Evolutionary conservation across 371 early-diverging fungal species (phyloP).

Genomic region (Actinomucor elegans): DNA sequence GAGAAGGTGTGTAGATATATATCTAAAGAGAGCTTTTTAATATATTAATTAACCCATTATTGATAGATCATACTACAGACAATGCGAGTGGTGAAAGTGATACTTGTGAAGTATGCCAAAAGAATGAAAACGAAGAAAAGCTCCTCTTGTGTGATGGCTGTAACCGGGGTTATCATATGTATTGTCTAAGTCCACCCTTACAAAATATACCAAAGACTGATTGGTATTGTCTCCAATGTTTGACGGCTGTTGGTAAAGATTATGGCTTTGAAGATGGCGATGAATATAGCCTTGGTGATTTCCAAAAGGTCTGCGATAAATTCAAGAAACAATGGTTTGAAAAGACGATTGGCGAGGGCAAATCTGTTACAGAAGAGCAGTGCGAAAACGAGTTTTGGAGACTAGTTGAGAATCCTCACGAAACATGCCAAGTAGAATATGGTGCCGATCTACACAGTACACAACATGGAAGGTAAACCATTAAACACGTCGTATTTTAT

Average conservation of each 20-base stretch:
- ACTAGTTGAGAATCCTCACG: slow-evolving; percentile 82
- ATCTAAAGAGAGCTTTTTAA: neutral
- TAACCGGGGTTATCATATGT: slow-evolving; percentile 78
- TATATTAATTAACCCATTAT: neutral
- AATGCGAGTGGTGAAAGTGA: slow-evolving; percentile 23
- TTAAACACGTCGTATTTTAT: neutral
- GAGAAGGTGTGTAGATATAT: slow-evolving; percentile 5
- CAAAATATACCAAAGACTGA: slow-evolving; percentile 65
- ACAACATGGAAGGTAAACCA: slow-evolving; percentile 78
- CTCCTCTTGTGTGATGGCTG: slow-evolving; percentile 90
- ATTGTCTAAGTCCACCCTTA: slow-evolving; percentile 79
- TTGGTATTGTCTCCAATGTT: slow-evolving; percentile 89
- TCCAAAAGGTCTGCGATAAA: slow-evolving; percentile 74
- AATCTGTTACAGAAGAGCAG: slow-evolving; percentile 71
- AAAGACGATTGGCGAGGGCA: slow-evolving; percentile 13
- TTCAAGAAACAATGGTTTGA: slow-evolving; percentile 84
- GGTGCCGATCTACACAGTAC: slow-evolving; percentile 94
- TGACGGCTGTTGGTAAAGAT: slow-evolving; percentile 76
- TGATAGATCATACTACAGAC: neutral
- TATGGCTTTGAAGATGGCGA: slow-evolving; percentile 93
- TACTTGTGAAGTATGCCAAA: slow-evolving; percentile 63
- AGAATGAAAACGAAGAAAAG: slow-evolving; percentile 57
- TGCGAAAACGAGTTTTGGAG: slow-evolving; percentile 96
- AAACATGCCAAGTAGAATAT: slow-evolving; percentile 92
- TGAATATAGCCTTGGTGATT: slow-evolving; percentile 75